Evolutionary conservation across 257 asterid genomes (phyloP).

Genomic region (Lycium barbarum): DNA sequence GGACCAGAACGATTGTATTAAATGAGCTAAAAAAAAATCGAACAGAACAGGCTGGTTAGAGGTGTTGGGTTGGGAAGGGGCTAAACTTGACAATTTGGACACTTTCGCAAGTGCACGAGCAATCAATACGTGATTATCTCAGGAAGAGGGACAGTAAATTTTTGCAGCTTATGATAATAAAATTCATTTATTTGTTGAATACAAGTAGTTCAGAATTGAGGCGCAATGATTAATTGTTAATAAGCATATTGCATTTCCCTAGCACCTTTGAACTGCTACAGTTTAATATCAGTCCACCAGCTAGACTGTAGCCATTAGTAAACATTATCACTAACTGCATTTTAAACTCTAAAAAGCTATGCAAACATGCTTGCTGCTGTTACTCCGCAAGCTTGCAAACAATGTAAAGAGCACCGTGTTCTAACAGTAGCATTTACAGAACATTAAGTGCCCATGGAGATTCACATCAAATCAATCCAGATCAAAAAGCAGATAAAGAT

Average conservation of each 20-base stretch:
- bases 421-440: neutral
- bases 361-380: neutral
- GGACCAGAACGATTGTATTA: neutral
- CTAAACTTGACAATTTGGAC: conserved; percentile 5
- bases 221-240: neutral
- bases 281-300: neutral
- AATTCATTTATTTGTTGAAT: neutral
- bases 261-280: neutral
- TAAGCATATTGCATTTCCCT: neutral
- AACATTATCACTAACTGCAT: neutral
- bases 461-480: neutral
- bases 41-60: neutral
- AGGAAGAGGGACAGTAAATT: neutral
- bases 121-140: neutral
- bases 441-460: neutral
- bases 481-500: neutral
- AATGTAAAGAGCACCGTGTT: neutral
- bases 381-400: neutral
- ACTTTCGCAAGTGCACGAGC: neutral
- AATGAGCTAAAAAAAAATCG: neutral
- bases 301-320: neutral
- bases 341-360: neutral
- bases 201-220: neutral
- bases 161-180: neutral
- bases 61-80: neutral